Percentiles rank a stretch among this genome's conserved stretches.
phyloP scores from a whole-genome alignment of 1,284 basidiomycete genomes.

The Phaffia rhodozyma region DNA sequence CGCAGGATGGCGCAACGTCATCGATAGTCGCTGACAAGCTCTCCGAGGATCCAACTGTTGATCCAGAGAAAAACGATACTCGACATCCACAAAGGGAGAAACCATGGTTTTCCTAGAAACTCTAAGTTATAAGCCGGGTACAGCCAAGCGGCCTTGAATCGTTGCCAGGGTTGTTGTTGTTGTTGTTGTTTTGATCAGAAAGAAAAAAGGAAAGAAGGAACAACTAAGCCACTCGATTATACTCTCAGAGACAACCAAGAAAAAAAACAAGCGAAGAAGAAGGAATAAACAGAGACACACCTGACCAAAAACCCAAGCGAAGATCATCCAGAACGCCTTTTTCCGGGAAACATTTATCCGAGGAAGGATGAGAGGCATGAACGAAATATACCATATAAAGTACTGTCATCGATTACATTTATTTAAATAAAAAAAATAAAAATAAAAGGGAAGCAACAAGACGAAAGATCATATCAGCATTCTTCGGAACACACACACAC shows the following conservation, averaged over 20 bases:
- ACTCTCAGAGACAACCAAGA: not conserved
- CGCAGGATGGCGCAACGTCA: not conserved
- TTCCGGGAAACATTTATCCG: slow-evolving; percentile 44
- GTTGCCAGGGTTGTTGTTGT: no score
- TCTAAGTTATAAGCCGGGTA: slow-evolving; percentile 76
- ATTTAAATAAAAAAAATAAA: not conserved
- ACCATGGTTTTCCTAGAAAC: slow-evolving; percentile 63
- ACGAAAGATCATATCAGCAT: not conserved
- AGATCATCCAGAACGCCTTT: slow-evolving; percentile 40
- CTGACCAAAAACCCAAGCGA: slow-evolving; percentile 62
- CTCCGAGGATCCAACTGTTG: slow-evolving; percentile 61
- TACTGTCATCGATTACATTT: slow-evolving; percentile 48
- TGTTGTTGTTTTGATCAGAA: not conserved
- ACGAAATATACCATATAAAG: slow-evolving; percentile 92
- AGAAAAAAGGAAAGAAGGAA: not conserved
- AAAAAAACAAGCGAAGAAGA: not conserved
- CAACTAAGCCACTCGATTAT: no score
- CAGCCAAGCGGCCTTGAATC: slow-evolving; percentile 63
- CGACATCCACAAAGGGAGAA: slow-evolving; percentile 59
- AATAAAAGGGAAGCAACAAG: not conserved
- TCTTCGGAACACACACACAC: not conserved
- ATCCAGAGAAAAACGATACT: slow-evolving; percentile 61
- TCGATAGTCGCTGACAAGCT: slow-evolving; percentile 32
- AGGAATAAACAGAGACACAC: slow-evolving; percentile 24
- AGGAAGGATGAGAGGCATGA: slow-evolving; percentile 72